Conservation (phyloP, 2,329 filamentous ascomycete genomes). For the Pseudovirgaria hyperparasitica region DNA sequence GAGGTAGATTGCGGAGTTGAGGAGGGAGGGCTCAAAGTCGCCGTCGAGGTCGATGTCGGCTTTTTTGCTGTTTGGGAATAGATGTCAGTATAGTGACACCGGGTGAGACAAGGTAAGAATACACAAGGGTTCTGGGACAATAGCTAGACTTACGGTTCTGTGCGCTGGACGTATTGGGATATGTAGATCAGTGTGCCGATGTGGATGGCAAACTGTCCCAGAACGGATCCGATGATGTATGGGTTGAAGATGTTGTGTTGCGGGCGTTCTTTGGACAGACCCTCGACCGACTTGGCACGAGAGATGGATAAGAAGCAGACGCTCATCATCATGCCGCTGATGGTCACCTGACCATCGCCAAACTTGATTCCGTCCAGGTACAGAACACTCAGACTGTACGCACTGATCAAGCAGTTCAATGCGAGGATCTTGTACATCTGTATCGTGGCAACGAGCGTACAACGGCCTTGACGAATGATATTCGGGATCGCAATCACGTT, state of each 20-base stretch:
- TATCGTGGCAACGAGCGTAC: constrained; percentile 93
- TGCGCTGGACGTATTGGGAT: constrained; percentile 70
- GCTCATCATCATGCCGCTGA: constrained; percentile 99
- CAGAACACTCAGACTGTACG: constrained; percentile 90
- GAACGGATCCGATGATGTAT: constrained; percentile 95
- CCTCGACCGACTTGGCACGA: constrained; percentile 90
- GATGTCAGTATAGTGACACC: constrained; percentile 12
- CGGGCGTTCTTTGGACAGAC: constrained; percentile 88
- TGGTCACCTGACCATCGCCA: constrained; percentile 93
- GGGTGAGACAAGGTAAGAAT: constrained; percentile 32
- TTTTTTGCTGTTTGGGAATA: constrained; percentile 30
- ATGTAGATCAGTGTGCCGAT: constrained; percentile 92
- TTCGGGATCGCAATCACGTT: constrained; percentile 97
- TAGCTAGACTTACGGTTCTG: constrained; percentile 62
- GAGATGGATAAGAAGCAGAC: constrained; percentile 98
- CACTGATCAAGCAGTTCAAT: constrained; percentile 93
- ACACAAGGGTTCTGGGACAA: background rate
- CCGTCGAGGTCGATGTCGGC: constrained; percentile 77
- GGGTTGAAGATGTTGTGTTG: constrained; percentile 99
- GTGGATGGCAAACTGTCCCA: constrained; percentile 94
- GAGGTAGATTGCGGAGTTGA: constrained; percentile 95
- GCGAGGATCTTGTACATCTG: constrained; percentile 99
- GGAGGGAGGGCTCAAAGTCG: constrained; percentile 82
- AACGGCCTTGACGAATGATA: constrained; percentile 94
- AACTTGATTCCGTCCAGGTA: constrained; percentile 99